These are phyloP conservation scores for Xylaria acuta DNA, from an alignment of 495 filamentous ascomycete species.

Conservation along the genomic window DNA sequence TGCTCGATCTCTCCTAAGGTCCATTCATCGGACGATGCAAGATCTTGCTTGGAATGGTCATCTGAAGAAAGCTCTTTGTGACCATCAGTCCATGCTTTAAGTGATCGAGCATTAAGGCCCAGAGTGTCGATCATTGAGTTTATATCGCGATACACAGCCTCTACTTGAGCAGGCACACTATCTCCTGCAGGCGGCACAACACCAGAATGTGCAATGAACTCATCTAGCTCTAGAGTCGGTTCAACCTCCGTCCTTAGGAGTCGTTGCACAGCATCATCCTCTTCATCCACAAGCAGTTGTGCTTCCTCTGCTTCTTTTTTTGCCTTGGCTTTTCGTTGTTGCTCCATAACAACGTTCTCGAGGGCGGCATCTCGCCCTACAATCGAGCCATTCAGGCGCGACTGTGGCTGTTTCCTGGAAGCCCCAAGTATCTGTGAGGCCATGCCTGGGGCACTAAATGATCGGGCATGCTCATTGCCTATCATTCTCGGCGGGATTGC, in stretches of 20 bases:
- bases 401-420: slow-evolving; percentile 36
- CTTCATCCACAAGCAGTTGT: slow-evolving; percentile 58
- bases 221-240: slow-evolving; percentile 58
- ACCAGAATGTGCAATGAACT: slow-evolving; percentile 76
- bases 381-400: slow-evolving; percentile 31
- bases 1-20: slow-evolving; percentile 72
- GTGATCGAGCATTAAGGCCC: slow-evolving; percentile 80
- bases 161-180: slow-evolving; percentile 77
- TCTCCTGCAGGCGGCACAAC: slow-evolving; percentile 62
- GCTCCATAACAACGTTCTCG: slow-evolving; percentile 46
- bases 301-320: slow-evolving; percentile 56
- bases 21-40: slow-evolving; percentile 71
- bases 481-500: slow-evolving; percentile 53
- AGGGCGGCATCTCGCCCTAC: slow-evolving; percentile 34
- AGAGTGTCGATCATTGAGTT: slow-evolving; percentile 96
- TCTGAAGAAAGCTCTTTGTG: slow-evolving; percentile 61
- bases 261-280: slow-evolving; percentile 62
- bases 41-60: slow-evolving; percentile 60
- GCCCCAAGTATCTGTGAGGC: slow-evolving; percentile 53
- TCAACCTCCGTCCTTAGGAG: slow-evolving; percentile 53
- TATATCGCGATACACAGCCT: slow-evolving; percentile 87
- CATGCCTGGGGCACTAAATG: slow-evolving; percentile 63
- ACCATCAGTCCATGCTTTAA: slow-evolving; percentile 73
- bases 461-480: slow-evolving; percentile 59
- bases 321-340: slow-evolving; percentile 51